Percentiles rank a stretch among this genome's conserved stretches.
Evolutionary conservation across 331 rosid species (phyloP).

Genomic region (Stylosanthes scabra): DNA sequence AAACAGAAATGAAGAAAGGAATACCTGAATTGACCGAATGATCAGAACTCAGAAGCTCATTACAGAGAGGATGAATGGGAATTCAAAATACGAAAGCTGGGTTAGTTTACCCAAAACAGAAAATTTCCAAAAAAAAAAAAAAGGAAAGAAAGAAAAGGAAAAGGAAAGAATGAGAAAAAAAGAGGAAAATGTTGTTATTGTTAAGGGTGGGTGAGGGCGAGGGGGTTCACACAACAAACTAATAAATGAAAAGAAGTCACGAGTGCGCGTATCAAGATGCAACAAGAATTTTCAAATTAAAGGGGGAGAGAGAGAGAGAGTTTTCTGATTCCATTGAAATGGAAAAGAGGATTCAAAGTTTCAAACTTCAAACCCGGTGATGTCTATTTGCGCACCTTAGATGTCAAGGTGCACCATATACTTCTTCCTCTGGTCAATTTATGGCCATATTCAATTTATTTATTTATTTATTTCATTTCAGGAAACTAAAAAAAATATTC

Average conservation of each 20-base stretch:
- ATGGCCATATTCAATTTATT: no score
- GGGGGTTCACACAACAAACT: constrained; percentile 11
- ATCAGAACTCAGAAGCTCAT: constrained; percentile 47
- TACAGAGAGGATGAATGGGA: constrained; percentile 19
- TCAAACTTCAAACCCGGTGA: no score
- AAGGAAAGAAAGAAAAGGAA: no score
- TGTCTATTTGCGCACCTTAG: no score
- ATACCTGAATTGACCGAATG: constrained; percentile 31
- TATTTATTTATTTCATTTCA: no score
- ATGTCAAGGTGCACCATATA: no score
- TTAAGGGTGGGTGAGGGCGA: background rate
- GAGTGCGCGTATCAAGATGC: constrained; percentile 49
- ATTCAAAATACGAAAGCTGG: background rate
- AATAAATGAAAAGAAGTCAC: constrained; percentile 28
- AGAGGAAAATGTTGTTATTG: no score
- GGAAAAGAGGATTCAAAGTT: no score
- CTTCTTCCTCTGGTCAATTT: no score
- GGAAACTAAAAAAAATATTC: no score
- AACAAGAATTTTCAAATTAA: constrained; percentile 65
- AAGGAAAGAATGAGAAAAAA: no score
- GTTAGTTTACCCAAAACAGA: background rate
- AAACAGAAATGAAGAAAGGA: background rate
- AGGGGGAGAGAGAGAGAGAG: constrained; percentile 43
- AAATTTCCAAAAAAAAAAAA: no score
- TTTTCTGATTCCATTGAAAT: constrained; percentile 39